These are phyloP conservation scores for Dryadomyces sulphureus DNA, from an alignment of 2,329 filamentous ascomycete species.

Conservation along the genomic window DNA sequence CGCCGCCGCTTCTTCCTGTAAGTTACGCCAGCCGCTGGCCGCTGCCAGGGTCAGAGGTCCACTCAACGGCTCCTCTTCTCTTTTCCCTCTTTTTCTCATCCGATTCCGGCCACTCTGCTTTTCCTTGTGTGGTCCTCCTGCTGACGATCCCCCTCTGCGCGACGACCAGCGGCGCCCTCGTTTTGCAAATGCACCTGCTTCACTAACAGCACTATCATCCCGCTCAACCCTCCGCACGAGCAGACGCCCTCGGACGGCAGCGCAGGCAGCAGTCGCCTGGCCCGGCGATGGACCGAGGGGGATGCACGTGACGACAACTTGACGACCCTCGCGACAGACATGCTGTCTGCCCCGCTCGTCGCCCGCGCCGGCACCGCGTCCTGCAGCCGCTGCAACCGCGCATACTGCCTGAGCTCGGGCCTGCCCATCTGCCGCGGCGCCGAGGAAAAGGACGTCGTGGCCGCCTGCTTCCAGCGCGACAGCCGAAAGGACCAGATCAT, in stretches of 20 bases:
- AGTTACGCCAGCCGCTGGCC: constrained; percentile 10
- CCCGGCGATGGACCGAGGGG: not conserved
- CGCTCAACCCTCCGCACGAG: constrained; percentile 32
- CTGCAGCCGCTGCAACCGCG: constrained; percentile 49
- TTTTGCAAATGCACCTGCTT: constrained; percentile 61
- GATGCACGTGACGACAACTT: not conserved
- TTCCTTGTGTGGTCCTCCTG: not conserved
- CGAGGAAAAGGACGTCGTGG: constrained; percentile 45
- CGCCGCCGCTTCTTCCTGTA: constrained; percentile 26
- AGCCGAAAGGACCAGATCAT: constrained; percentile 53
- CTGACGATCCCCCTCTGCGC: not conserved
- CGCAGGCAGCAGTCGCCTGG: not conserved
- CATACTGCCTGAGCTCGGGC: constrained; percentile 46
- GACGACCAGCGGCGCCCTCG: constrained; percentile 43
- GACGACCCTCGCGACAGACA: not conserved
- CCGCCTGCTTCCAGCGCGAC: constrained; percentile 52
- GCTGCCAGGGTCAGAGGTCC: not conserved
- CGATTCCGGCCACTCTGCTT: not conserved
- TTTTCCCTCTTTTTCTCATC: not conserved
- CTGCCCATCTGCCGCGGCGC: constrained; percentile 49
- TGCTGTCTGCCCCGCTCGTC: not conserved
- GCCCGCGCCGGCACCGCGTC: constrained; percentile 26
- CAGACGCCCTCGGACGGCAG: constrained; percentile 13
- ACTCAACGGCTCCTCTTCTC: not conserved
- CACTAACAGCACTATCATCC: constrained; percentile 54